Base-by-base conservation (phyloP, 257 asterid genomes). In the Lycium barbarum region DNA sequence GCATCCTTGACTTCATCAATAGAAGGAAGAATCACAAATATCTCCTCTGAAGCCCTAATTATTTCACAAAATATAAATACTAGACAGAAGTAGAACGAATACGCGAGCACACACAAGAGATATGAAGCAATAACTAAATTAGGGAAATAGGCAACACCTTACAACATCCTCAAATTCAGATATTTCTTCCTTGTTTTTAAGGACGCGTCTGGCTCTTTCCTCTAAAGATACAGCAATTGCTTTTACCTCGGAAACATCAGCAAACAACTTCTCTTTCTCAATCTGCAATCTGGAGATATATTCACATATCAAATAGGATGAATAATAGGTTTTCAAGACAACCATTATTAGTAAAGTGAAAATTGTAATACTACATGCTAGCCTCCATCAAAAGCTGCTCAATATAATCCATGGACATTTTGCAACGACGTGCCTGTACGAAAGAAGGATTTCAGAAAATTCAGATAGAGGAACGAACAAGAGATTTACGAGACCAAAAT, bases 221-320 rank as follows among this genome's bases (percentile, higher is more conserved):
- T 96, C 98, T 95, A 96, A 93, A 83, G 79, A 53, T 84, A 87
- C 22, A 76, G 94, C 97, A 85, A 82, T 76, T 18, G 88, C 89
- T 61, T 87, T 89, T 71, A 89, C 89, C 82, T 83, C 85, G 73
- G 92, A 90, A 66, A 94, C 87, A 87, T 90, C 94, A 87, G 90
- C 68, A 84, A 96, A 96, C 58, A 90, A 83, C 86, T 93, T 91
- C 92, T 96, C 99, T 85, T 90, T 89, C 88, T 91, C 94, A 86
- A 96, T 92, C 90, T 93, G 98, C 84, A 93, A 88, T 86, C 99
- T 96, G 98, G 82, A 83, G 84, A 86, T 83, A 86, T 74, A 86
- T 67, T 83, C 79, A 82, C 85, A 90, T 86, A 88, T 85, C 79
- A 88, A 65, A 86, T 84, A 35, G 84, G 84, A 80, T 68, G 82